These are phyloP conservation scores for Asclepias syriaca DNA, from an alignment of 257 asterid genomes.

Conservation along the genomic window DNA sequence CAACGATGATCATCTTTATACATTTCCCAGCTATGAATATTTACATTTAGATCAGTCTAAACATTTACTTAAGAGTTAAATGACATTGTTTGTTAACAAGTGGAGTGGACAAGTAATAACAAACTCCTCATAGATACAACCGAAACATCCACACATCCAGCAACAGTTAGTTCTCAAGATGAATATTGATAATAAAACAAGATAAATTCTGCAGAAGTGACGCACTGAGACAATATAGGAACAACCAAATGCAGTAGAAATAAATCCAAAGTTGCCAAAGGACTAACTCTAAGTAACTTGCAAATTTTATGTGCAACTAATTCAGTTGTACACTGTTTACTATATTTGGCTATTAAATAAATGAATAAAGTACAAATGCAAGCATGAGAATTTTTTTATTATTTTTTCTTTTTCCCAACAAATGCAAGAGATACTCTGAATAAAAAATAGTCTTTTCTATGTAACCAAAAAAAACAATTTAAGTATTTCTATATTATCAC, in stretches of 20 bases:
- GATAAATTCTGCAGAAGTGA: neutral
- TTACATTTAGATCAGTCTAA: neutral
- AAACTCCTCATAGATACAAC: neutral
- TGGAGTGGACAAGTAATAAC: neutral
- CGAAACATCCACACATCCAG: neutral
- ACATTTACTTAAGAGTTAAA: neutral
- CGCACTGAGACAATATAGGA: neutral
- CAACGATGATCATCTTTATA: neutral
- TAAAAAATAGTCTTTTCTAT: too few relatives aligned
- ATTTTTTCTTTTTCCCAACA: too few relatives aligned
- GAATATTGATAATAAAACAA: neutral
- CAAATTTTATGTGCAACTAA: neutral
- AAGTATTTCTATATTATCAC: neutral
- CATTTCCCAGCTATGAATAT: neutral
- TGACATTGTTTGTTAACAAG: neutral
- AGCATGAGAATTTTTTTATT: too few relatives aligned
- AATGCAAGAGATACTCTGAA: too few relatives aligned
- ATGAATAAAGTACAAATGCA: too few relatives aligned
- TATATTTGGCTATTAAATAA: too few relatives aligned
- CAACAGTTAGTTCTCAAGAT: neutral
- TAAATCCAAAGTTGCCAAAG: neutral
- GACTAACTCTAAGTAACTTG: neutral
- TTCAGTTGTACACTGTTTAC: neutral
- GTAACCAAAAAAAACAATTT: too few relatives aligned
- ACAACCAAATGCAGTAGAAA: neutral